These are phyloP conservation scores for Phytophthora cactorum DNA, from an alignment of 352 stramenopile genomes.

Conservation along the genomic window DNA sequence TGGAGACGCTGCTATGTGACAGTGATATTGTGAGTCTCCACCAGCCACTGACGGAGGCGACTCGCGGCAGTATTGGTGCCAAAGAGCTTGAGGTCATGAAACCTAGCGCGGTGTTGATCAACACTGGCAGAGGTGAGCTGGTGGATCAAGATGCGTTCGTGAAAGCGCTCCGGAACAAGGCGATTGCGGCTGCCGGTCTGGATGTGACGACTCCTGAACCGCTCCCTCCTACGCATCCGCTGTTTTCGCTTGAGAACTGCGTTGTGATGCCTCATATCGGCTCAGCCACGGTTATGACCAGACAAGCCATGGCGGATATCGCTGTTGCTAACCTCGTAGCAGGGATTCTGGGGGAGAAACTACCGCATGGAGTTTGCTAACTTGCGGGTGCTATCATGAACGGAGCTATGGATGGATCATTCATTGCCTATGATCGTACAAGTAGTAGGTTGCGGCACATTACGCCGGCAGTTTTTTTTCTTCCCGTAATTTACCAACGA, in stretches of 20 bases:
- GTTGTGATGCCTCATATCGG: conserved; percentile 62
- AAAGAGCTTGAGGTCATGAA: conserved; percentile 87
- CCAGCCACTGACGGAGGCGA: conserved; percentile 79
- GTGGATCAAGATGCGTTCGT: conserved; percentile 87
- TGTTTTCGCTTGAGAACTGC: conserved; percentile 77
- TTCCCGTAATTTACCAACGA: too few species aligned
- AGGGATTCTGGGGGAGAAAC: conserved; percentile 43
- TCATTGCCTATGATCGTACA: neutral
- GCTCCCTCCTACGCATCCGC: conserved; percentile 73
- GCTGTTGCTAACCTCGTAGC: conserved; percentile 68
- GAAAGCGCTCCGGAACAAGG: conserved; percentile 44
- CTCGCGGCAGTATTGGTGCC: conserved; percentile 71
- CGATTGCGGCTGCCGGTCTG: conserved; percentile 69
- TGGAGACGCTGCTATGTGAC: conserved; percentile 72
- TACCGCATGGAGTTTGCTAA: conserved; percentile 57
- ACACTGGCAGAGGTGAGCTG: conserved; percentile 91
- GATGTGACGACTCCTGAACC: conserved; percentile 93
- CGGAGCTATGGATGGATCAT: neutral
- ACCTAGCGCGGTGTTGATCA: conserved; percentile 87
- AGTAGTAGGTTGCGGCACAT: too few species aligned
- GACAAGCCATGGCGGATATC: conserved; percentile 80
- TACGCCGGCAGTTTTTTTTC: too few species aligned
- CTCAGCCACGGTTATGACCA: conserved; percentile 71
- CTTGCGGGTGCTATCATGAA: neutral
- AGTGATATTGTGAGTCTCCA: conserved; percentile 92